These are phyloP conservation scores for Aspergillus heteromorphus DNA, from an alignment of 495 filamentous ascomycete species.

Conservation along the genomic window DNA sequence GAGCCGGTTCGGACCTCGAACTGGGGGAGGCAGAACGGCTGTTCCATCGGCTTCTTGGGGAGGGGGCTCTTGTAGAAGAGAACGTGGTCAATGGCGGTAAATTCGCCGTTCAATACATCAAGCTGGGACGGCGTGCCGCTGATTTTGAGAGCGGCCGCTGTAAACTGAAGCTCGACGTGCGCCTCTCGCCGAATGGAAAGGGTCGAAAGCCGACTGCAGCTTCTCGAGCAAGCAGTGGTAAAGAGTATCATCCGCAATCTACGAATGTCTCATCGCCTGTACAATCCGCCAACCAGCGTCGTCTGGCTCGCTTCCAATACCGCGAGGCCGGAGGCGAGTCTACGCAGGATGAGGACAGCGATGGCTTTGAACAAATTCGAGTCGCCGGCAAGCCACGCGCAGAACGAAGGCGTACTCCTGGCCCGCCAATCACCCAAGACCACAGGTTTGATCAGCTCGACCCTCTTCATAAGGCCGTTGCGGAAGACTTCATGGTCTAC, in stretches of 20 bases:
- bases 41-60: conserved; percentile 56
- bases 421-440: conserved; percentile 71
- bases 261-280: conserved; percentile 86
- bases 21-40: conserved; percentile 58
- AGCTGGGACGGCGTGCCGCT: conserved; percentile 47
- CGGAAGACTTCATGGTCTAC: conserved; percentile 58
- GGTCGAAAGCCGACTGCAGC: conserved; percentile 20
- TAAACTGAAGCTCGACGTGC: conserved; percentile 54
- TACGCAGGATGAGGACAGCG: conserved; percentile 45
- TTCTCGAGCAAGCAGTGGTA: conserved; percentile 24
- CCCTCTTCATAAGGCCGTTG: conserved; percentile 55
- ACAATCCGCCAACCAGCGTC: conserved; percentile 48
- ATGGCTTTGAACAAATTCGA: conserved; percentile 59
- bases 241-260: conserved; percentile 53
- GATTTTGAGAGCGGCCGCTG: conserved; percentile 48
- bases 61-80: conserved; percentile 54
- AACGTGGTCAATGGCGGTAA: conserved; percentile 53
- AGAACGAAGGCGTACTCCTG: conserved; percentile 40
- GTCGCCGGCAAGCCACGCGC: conserved; percentile 32
- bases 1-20: conserved; percentile 51
- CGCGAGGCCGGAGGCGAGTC: conserved; percentile 30
- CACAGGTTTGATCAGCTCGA: conserved; percentile 54
- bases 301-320: conserved; percentile 27
- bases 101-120: conserved; percentile 58
- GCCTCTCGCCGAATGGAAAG: conserved; percentile 47